These are phyloP conservation scores for Pilasporangium apinafurcum DNA, from an alignment of 352 stramenopile genomes.

Conservation along the genomic window DNA sequence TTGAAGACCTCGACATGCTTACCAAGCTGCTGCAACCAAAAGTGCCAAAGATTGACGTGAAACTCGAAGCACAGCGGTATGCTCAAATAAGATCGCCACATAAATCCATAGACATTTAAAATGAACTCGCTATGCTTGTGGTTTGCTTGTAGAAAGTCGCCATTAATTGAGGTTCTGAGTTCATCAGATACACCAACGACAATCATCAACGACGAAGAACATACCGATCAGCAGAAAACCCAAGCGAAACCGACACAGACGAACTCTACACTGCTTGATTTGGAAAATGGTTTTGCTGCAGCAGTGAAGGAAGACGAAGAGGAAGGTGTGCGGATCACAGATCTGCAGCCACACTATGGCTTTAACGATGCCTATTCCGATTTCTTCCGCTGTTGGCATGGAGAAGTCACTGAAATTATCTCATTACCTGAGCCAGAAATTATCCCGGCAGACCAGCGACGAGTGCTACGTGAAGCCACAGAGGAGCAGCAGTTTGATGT, in stretches of 20 bases:
- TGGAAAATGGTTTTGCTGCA: constrained; percentile 32
- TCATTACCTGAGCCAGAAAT: constrained; percentile 88
- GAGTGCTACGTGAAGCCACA: constrained; percentile 59
- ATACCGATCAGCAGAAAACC: neutral
- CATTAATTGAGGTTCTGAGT: constrained; percentile 81
- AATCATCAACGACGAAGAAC: neutral
- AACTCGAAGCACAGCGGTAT: constrained; percentile 20
- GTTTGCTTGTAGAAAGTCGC: constrained; percentile 21
- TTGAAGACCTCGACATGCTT: constrained; percentile 91
- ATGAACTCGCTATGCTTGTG: neutral
- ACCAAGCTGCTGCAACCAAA: constrained; percentile 86
- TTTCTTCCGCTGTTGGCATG: constrained; percentile 91
- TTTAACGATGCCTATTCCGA: constrained; percentile 92
- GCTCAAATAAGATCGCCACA: constrained; percentile 4
- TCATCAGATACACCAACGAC: constrained; percentile 19
- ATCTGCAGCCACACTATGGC: constrained; percentile 82
- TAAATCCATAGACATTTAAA: neutral
- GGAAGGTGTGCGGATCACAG: constrained; percentile 23
- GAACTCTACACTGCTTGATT: constrained; percentile 39
- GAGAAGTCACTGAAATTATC: constrained; percentile 91
- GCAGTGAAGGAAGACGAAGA: constrained; percentile 10
- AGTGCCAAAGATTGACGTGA: constrained; percentile 28
- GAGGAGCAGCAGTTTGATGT: constrained; percentile 94
- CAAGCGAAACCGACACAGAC: constrained; percentile 5
- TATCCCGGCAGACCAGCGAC: constrained; percentile 59